Evolutionary conservation across 257 asterid genomes (phyloP).

Genomic region (Galeopsis tetrahit): DNA sequence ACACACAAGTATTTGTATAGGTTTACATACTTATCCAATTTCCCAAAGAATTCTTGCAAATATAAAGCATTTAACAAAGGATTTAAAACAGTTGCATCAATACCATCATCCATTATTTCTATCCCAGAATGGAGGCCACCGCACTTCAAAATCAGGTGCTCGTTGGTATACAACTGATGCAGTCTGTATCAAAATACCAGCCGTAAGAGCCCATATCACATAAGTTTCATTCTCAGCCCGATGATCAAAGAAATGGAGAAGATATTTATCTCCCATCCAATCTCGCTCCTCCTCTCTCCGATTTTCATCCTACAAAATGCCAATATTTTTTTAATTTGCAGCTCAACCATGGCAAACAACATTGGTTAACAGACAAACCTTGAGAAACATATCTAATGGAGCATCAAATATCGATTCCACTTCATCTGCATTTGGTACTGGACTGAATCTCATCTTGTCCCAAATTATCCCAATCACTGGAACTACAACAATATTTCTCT

Average conservation of each 20-base stretch:
- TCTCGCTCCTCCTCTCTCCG: constrained; percentile 63
- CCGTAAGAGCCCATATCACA: constrained; percentile 84
- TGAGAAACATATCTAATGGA: constrained; percentile 83
- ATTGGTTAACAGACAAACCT: constrained; percentile 43
- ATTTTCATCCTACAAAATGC: constrained; percentile 60
- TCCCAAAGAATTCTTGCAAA: background rate
- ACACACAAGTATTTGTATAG: background rate
- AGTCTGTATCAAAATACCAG: constrained; percentile 68
- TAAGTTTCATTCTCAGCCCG: constrained; percentile 42
- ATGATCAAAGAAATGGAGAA: constrained; percentile 78
- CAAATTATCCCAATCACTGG: constrained; percentile 85
- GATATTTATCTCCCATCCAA: constrained; percentile 62
- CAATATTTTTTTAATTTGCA: constrained; percentile 8
- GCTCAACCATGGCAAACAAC: background rate
- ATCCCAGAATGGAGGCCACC: constrained; percentile 67
- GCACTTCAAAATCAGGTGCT: constrained; percentile 61
- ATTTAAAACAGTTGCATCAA: background rate
- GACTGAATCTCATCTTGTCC: constrained; percentile 52
- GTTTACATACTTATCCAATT: background rate
- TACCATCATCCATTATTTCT: constrained; percentile 46
- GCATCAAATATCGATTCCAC: constrained; percentile 80
- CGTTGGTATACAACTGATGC: constrained; percentile 70
- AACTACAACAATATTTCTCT: constrained; percentile 59
- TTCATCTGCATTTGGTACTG: constrained; percentile 64
- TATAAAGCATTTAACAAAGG: background rate